These are phyloP conservation scores for Crithidia bombi DNA, from an alignment of 208 protist species.

Conservation along the genomic window DNA sequence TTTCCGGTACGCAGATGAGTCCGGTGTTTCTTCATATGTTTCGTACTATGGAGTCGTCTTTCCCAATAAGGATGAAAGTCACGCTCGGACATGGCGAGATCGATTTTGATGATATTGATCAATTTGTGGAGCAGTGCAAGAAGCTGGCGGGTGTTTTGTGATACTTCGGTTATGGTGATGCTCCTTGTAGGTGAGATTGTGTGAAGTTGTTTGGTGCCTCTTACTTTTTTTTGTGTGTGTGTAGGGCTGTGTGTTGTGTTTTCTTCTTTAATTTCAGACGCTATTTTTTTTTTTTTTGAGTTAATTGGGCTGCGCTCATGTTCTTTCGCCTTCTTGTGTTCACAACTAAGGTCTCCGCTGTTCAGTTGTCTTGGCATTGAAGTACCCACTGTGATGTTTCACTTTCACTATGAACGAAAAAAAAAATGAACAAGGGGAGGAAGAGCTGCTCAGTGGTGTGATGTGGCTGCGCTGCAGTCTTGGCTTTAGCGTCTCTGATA, in stretches of 20 bases:
- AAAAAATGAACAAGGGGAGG: no score
- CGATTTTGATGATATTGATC: constrained; percentile 16
- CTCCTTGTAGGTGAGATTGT: not conserved
- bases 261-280: no score
- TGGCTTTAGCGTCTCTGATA: no score
- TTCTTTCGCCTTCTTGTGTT: constrained; percentile 2
- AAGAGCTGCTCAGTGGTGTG: no score
- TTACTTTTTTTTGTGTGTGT: no score
- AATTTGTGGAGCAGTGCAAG: constrained; percentile 15
- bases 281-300: not conserved
- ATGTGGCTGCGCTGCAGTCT: no score
- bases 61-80: constrained; percentile 11
- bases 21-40: constrained; percentile 10
- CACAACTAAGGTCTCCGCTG: no score
- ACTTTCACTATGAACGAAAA: no score
- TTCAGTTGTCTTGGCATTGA: no score
- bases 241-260: no score
- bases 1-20: not conserved
- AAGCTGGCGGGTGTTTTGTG: constrained; percentile 6
- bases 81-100: constrained; percentile 10
- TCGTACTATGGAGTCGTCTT: constrained; percentile 5
- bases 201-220: not conserved
- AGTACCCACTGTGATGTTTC: no score
- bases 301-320: not conserved
- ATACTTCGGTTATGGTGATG: not conserved